Base-by-base conservation (phyloP, 176 grass and related monocot genomes). In the Oryza meridionalis region DNA sequence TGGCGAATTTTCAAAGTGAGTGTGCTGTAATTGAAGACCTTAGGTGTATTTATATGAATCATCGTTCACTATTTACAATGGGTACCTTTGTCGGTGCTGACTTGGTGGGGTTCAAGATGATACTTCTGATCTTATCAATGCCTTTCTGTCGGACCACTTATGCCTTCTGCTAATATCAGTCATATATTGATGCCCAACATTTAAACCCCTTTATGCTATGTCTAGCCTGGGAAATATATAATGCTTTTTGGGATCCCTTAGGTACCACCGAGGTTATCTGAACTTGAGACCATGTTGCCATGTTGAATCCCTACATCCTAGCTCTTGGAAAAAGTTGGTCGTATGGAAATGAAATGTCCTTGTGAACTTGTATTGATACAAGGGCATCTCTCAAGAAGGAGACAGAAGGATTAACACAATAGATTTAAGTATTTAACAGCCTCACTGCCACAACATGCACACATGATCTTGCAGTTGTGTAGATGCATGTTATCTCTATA, bases 241-340 rank as follows among this genome's bases (percentile, higher is more conserved):
- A 31, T 50, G 47, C 45, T 55, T 83, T 2, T 2, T 5, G 42
- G 59, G 62, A 43, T 11, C 8, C 69, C 15, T 26, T 25, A 42
- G 49, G 19, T 63, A 9, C 7, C 10, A 50, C 25, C 17, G 1
- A 25, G 32, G 29, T 17, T 12, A 51, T 35, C 44, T 13, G 17
- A 69, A 13, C 65, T 51, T 80, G 26, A 33, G 74, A 65, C 38
- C 76, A 47, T 63, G 6, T 21, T 27, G 63, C 51, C 65, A 37
- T 71, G 44, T 82, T 77, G 46, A 69, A 76, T 35, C 27, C 27
- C 21, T 46, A 76, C 35, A 31, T 78, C 11, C 11, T 78, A 46
- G 58, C 17, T 75, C 29, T 15, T 14, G 3, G 27, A 3, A 82
- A 37, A 69, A 11, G 16, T 7, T 37, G 5, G 14, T 24, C 62